These are phyloP conservation scores for Penicillium sp. DNA, from an alignment of 2,329 filamentous ascomycete species.

Conservation along the genomic window DNA sequence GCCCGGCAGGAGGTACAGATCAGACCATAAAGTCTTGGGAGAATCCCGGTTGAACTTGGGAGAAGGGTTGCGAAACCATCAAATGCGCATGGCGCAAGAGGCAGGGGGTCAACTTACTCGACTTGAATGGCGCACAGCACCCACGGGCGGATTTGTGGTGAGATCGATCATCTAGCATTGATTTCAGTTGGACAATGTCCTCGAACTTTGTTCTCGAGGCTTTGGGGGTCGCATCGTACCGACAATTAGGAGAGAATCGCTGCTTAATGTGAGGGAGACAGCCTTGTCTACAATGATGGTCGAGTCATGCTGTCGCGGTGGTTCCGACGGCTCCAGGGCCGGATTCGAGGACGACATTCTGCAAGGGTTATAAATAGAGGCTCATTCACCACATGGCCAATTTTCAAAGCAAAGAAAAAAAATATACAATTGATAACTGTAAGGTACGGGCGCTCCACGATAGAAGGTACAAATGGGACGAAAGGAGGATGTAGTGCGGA, in stretches of 20 bases:
- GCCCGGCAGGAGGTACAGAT: neutral
- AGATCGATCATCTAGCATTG: constrained; percentile 47
- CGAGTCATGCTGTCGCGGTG: constrained; percentile 35
- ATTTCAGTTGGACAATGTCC: too few species aligned
- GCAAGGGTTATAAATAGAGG: constrained; percentile 6
- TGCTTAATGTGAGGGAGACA: constrained; percentile 55
- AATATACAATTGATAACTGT: neutral
- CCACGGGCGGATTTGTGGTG: constrained; percentile 43
- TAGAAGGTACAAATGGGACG: constrained; percentile 2
- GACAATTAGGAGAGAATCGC: constrained; percentile 54
- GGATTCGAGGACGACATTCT: constrained; percentile 21
- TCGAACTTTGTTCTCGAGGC: neutral
- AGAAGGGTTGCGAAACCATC: constrained; percentile 7
- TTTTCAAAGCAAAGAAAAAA: neutral
- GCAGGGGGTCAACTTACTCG: constrained; percentile 36
- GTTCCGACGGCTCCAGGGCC: constrained; percentile 27
- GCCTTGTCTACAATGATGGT: constrained; percentile 52
- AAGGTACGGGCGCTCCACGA: neutral
- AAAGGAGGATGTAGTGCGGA: constrained; percentile 5
- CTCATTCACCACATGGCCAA: constrained; percentile 10
- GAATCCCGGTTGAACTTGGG: neutral
- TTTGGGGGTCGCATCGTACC: constrained; percentile 37
- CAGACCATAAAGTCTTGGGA: constrained; percentile 2
- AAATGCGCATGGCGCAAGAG: constrained; percentile 5
- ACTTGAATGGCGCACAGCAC: constrained; percentile 51